Evolutionary conservation across 495 filamentous ascomycete genomes (phyloP), one percentile per base, ranked within the genome.

Genomic region (Hypoxylon subgilvum): DNA sequence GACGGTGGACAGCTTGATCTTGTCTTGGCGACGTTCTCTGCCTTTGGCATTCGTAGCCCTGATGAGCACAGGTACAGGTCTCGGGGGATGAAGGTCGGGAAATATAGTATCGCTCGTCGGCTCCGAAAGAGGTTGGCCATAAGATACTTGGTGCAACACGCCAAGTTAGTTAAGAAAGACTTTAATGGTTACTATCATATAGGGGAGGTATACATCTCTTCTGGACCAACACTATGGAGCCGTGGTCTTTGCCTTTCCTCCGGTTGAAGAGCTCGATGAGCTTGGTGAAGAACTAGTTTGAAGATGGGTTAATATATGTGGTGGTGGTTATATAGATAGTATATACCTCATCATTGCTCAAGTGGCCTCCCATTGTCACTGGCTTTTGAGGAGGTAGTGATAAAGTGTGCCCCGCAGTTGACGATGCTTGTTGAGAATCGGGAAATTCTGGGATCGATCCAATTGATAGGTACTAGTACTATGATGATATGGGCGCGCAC

Each of bases 1-100:
- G 2, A 96, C 66, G 0, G 95, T 97, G 1, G 88, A 90, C 22
- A 97, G 64, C 72, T 96, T 96, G 57, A 90, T 74, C 72, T 90
- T 96, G 1, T 73, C 61, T 35, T 59, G 40, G 35, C 72, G 70
- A 6, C 74, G 66, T 4, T 73, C 66, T 58, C 82, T 82, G 12
- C 76, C 79, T 66, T 88, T 87, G 56, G 86, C 88, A 68, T 96
- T 87, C 8, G 88, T 88, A 6, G 92, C 95, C 40, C 90, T 88
- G 61, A 98, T 85, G 27, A 98, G 75, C 32, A 97, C 72, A 3
- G 92, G 85, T 2, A 86, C 64, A 3, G 89, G 86, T 7, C 50
- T 53, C 14, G 76, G 66, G 0, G 82, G 73, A 71, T 83, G 65
- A 9, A 83, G 74, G 59, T 86, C 82, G 42, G 81, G 72, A 58